A percentile compares a stretch with the other conserved stretches of the same genome.
These are phyloP conservation scores for Postia placenta DNA, from an alignment of 768 basidiomycete species.

Conservation along the genomic window DNA sequence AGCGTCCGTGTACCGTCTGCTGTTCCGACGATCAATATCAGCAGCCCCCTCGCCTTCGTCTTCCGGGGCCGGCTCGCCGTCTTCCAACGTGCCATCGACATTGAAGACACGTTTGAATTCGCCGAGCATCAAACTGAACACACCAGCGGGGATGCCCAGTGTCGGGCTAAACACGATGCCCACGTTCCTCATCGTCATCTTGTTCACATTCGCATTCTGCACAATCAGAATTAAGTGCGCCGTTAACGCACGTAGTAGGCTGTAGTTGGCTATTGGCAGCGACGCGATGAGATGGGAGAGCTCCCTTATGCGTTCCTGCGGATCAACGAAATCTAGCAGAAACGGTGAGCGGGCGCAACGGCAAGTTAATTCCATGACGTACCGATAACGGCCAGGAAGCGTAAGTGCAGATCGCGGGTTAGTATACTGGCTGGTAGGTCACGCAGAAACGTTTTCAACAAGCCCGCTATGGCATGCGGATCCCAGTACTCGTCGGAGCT, in stretches of 20 bases:
- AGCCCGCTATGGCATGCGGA: conserved; percentile 93
- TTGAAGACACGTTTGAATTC: conserved; percentile 95
- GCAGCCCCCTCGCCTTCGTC: conserved; percentile 16
- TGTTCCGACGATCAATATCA: conserved; percentile 64
- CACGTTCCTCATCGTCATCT: conserved; percentile 98
- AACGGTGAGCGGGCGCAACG: conserved; percentile 6
- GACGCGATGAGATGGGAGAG: conserved; percentile 80
- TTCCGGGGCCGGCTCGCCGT: conserved; percentile 4
- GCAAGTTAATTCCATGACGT: conserved; percentile 25
- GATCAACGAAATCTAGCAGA: conserved; percentile 82
- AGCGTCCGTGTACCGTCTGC: conserved; percentile 75
- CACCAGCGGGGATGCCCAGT: conserved; percentile 94
- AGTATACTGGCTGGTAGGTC: conserved; percentile 91
- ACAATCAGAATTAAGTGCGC: conserved; percentile 95
- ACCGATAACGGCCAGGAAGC: conserved; percentile 93
- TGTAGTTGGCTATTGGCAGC: conserved; percentile 90
- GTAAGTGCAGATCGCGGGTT: conserved; percentile 85
- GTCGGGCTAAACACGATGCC: conserved; percentile 99
- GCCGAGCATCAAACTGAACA: conserved; percentile 90
- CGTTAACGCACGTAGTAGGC: conserved; percentile 85
- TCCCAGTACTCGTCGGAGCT: conserved; percentile 92
- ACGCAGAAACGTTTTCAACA: conserved; percentile 89
- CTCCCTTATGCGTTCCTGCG: conserved; percentile 83
- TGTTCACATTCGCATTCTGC: conserved; percentile 84
- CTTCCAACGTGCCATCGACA: conserved; percentile 44